A percentile compares a stretch with the other conserved stretches of the same genome.
Conservation (phyloP, 208 protist genomes). For the Wallacemonas collosoma region DNA sequence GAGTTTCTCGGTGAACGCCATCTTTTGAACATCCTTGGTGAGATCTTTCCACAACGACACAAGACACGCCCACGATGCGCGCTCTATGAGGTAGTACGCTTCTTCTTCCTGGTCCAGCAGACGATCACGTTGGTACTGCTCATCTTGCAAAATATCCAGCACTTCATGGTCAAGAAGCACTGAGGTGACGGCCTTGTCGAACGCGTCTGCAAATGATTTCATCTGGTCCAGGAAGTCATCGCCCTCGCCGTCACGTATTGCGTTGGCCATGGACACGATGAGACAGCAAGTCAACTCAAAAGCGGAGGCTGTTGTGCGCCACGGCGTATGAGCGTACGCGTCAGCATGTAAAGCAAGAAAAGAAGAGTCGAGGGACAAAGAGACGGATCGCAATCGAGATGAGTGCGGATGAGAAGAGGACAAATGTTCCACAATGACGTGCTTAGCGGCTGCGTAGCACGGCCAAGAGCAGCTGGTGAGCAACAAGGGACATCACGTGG, state of each 20-base stretch:
- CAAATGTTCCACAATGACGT: too few species aligned
- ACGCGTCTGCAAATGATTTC: slow-evolving; percentile 9
- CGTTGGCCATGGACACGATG: not conserved
- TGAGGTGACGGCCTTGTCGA: not conserved
- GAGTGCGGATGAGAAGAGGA: too few species aligned
- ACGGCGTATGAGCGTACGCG: too few species aligned
- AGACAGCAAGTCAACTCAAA: not conserved
- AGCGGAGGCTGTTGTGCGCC: too few species aligned
- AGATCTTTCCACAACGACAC: not conserved
- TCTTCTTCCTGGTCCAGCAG: slow-evolving; percentile 4
- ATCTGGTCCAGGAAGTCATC: not conserved
- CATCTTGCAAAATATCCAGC: slow-evolving; percentile 1
- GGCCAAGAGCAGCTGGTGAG: too few species aligned
- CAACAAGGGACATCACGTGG: too few species aligned
- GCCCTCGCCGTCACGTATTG: not conserved
- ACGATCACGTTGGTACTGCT: not conserved
- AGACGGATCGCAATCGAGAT: too few species aligned
- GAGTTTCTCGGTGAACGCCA: slow-evolving; percentile 4
- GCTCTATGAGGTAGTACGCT: not conserved
- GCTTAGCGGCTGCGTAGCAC: too few species aligned
- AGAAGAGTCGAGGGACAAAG: too few species aligned
- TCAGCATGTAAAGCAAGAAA: too few species aligned
- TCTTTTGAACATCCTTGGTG: slow-evolving; percentile 4
- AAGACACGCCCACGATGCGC: not conserved
- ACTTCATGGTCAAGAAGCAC: not conserved